Evolutionary conservation across 768 basidiomycete genomes (phyloP).

Genomic region (Trametes villosa): DNA sequence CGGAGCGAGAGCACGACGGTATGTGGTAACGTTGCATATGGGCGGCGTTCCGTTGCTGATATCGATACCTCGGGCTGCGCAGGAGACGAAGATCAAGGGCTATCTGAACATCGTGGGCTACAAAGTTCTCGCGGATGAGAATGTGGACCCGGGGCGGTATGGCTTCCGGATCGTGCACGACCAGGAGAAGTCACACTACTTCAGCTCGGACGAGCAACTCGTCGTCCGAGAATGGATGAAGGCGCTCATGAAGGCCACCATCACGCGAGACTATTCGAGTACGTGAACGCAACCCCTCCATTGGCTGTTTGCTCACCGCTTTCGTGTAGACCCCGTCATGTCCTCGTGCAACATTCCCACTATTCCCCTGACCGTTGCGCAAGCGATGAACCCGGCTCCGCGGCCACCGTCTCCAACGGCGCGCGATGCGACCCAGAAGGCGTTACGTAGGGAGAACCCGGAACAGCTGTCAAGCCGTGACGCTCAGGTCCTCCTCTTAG

Average conservation of each 20-base stretch:
- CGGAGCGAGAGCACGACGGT: constrained; percentile 69
- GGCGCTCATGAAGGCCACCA: constrained; percentile 98
- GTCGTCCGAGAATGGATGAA: constrained; percentile 99
- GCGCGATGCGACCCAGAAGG: constrained; percentile 86
- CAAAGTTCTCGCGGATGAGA: constrained; percentile 92
- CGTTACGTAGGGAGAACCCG: constrained; percentile 82
- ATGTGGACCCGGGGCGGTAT: constrained; percentile 88
- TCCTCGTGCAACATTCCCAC: constrained; percentile 98
- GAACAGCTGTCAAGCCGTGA: constrained; percentile 81
- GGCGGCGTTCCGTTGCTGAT: neutral
- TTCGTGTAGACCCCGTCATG: constrained; percentile 77
- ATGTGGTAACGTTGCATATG: constrained; percentile 27
- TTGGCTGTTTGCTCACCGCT: constrained; percentile 23
- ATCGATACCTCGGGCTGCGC: constrained; percentile 9
- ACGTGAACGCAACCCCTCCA: constrained; percentile 29
- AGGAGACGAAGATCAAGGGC: constrained; percentile 97
- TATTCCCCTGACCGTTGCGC: constrained; percentile 91
- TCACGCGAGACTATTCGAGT: constrained; percentile 92
- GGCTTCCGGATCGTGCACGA: constrained; percentile 96
- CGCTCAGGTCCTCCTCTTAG: constrained; percentile 73
- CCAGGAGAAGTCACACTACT: constrained; percentile 83
- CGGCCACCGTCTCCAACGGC: constrained; percentile 91
- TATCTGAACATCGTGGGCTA: constrained; percentile 92
- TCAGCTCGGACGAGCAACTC: constrained; percentile 87
- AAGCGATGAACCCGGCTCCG: constrained; percentile 95